Evolutionary conservation across 2,329 filamentous ascomycete genomes (phyloP), one percentile per base, ranked within the genome.

Genomic region (Pseudogymnoascus sp.): DNA sequence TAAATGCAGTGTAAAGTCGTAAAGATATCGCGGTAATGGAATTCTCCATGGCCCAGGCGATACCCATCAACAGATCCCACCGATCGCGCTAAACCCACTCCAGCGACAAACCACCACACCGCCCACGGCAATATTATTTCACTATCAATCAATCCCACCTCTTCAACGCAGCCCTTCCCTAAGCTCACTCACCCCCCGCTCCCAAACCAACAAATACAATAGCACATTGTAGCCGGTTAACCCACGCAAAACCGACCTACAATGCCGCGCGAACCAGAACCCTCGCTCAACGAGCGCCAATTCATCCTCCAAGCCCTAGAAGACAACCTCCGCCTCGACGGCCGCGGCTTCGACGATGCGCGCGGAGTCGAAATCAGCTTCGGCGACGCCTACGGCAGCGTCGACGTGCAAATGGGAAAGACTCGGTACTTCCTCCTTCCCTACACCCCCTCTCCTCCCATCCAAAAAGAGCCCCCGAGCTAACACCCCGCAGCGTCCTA

Each of bases 221-320:
- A 36, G n/a, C 35, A 36, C 35, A 7, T 35, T 13, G 35, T 36
- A 36, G 35, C 13, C 35, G 35, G 35, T 36, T 5, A 3, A 26
- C 23, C 13, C 35, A 4, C 33, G 23, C 35, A 75, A 65, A 61
- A 44, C 64, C 62, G 13, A 44, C 42, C 62, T 38, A 36, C 60
- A 63, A 97, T 97, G 93, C 93, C 93, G 73, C 89, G 90, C 77
- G 93, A 97, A 87, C 86, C 88, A 65, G 90, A 96, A 70, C 90
- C 93, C 63, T 97, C 93, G 62, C 83, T 89, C 67, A 91, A 93
- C 74, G 93, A 97, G 81, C 90, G 86, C 74, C 85, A 86, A 9
- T 99, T 99, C 75, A 84, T 97, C 68, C 81, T 87, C 66, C 85
- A 96, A 73, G 93, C 93, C 50, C 83, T 99, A 10, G 82, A 87